Evolutionary conservation across 108 stramenopile genomes (phyloP), one percentile per base, ranked within the genome.

Genomic region (Epipyxis sp.): DNA sequence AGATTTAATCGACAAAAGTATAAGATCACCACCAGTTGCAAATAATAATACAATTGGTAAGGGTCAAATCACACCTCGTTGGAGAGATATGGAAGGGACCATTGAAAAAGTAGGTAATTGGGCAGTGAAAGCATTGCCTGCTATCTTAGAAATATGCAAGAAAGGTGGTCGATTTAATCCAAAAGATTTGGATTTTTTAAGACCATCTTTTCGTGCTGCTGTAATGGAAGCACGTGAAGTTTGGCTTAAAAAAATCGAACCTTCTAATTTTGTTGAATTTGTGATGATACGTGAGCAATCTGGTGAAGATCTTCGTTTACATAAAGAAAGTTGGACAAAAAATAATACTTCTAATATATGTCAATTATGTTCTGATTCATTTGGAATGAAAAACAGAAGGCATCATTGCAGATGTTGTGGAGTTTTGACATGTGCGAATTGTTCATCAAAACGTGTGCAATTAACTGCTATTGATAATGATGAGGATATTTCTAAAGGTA

Each of bases 331-430:
- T 46, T 74, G 71, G 71, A 27, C 6, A 6, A 3, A 25, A 35
- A 32, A 74, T 57, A 25, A 74, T 25, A 42, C 71, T 46, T 74
- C 71, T 29, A 6, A 13, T 74, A 42, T 42, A 13, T 74, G 71
- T 39, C 71, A 27, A 6, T 57, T 74, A 30, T 74, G 71, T 37
- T 3, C 71, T 16, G 71, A 57, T 74, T 6, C 44, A 27, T 74
- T 74, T 37, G 34, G 71, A 6, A 6, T 74, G 46, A 74, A 13
- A 3, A 74, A 74, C 42, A 13, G 71, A 6, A 37, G 71, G 25
- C 71, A 74, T 57, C 71, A 74, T 25, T 74, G 71, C 42, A 37
- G 71, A 13, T 37, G 41, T 3, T 74, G 71, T 74, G 71, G 71
- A 42, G 50, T 46, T 3, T 32, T 74, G 34, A 27, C 32, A 10